Conservation (phyloP, 2,329 filamentous ascomycete genomes). For the Cylindrodendrum hubeiense region DNA sequence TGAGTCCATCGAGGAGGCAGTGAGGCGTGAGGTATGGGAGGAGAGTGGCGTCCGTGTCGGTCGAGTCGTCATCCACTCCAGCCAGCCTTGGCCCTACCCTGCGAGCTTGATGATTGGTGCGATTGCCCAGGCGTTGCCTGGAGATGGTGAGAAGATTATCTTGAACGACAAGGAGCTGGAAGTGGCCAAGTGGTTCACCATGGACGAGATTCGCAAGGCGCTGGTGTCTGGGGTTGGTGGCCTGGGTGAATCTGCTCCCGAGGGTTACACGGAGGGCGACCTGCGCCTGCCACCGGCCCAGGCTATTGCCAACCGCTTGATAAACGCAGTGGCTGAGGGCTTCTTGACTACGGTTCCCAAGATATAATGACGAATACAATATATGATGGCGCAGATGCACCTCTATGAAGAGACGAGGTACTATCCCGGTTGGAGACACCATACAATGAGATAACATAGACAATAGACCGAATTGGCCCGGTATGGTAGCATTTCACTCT, state of each 20-base stretch:
- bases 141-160: constrained; percentile 80
- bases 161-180: constrained; percentile 94
- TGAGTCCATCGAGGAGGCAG: constrained; percentile 87
- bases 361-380: constrained; percentile 52
- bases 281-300: constrained; percentile 86
- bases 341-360: constrained; percentile 71
- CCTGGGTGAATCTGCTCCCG: constrained; percentile 72
- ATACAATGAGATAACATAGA: not conserved
- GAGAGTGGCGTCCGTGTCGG: constrained; percentile 83
- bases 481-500: too few relatives aligned
- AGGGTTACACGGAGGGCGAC: constrained; percentile 80
- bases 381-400: not conserved
- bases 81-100: constrained; percentile 90
- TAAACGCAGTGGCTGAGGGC: constrained; percentile 82
- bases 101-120: constrained; percentile 89
- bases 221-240: constrained; percentile 74
- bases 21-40: constrained; percentile 87
- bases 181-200: constrained; percentile 86
- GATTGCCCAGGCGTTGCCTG: constrained; percentile 84
- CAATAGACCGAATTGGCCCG: not conserved
- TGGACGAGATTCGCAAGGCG: constrained; percentile 85
- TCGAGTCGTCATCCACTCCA: constrained; percentile 83
- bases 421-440: not conserved
- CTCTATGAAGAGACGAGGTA: not conserved
- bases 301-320: constrained; percentile 92